These are phyloP conservation scores for Aspergillus nanangensis DNA, from an alignment of 495 filamentous ascomycete species.

Conservation along the genomic window DNA sequence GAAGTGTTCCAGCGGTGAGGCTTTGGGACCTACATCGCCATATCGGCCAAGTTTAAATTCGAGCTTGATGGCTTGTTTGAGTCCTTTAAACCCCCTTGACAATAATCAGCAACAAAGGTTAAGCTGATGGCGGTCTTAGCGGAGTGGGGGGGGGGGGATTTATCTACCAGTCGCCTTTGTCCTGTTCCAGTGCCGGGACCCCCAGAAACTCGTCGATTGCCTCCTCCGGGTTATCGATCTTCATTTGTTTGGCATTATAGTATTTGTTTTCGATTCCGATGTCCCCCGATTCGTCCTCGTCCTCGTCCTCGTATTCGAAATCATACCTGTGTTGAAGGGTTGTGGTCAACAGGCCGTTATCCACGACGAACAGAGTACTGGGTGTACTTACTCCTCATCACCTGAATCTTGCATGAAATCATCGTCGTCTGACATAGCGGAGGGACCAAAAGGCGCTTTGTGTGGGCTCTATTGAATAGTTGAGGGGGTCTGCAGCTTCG, in stretches of 20 bases:
- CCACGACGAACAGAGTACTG: constrained; percentile 2
- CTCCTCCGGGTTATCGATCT: constrained; percentile 77
- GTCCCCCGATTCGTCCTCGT: constrained; percentile 82
- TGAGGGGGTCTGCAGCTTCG: neutral
- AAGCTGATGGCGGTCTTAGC: too few relatives aligned
- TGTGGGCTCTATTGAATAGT: neutral
- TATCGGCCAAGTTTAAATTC: constrained; percentile 87
- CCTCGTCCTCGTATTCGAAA: constrained; percentile 93
- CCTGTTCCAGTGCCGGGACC: constrained; percentile 75
- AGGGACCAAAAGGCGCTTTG: neutral
- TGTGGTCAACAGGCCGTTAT: constrained; percentile 9
- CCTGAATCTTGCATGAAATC: constrained; percentile 99
- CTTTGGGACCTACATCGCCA: constrained; percentile 57
- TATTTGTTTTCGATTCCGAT: constrained; percentile 99
- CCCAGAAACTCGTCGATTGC: constrained; percentile 89
- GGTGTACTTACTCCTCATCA: constrained; percentile 61
- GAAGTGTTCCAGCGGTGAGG: constrained; percentile 11
- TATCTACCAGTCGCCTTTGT: constrained; percentile 86
- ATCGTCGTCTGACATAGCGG: constrained; percentile 87
- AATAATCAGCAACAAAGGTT: constrained; percentile 22
- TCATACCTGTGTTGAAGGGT: constrained; percentile 62
- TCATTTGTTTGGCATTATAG: constrained; percentile 98
- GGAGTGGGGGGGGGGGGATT: neutral
- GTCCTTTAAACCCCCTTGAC: constrained; percentile 83
- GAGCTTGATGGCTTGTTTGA: constrained; percentile 97